Percentiles rank a stretch among this genome's conserved stretches.
phyloP scores from a whole-genome alignment of 1,284 basidiomycete species.

The Malassezia pachydermatis region DNA sequence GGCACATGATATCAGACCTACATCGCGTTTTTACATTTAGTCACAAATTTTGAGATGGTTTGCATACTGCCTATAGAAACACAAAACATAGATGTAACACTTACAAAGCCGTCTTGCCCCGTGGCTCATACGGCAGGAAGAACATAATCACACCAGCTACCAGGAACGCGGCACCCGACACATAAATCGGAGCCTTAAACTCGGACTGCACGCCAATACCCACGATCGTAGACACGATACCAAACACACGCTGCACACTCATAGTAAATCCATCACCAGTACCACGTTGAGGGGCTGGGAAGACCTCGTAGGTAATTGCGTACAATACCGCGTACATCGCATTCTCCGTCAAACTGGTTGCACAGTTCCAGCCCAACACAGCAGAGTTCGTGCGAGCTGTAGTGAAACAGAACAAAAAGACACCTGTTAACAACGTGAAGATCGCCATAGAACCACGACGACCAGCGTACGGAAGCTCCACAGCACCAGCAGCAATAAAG shows the following conservation, averaged over 20 bases:
- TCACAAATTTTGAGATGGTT: no score
- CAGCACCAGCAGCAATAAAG: constrained; percentile 54
- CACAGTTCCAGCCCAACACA: constrained; percentile 63
- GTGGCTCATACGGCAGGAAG: constrained; percentile 60
- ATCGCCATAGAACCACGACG: constrained; percentile 58
- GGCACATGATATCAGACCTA: no score
- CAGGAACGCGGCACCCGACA: constrained; percentile 60
- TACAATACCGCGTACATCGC: constrained; percentile 67
- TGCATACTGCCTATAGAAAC: background rate
- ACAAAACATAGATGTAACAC: background rate
- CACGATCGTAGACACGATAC: constrained; percentile 61
- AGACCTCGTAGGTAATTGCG: constrained; percentile 57
- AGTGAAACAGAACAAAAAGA: constrained; percentile 61
- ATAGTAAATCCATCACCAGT: constrained; percentile 62
- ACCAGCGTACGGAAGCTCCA: constrained; percentile 59
- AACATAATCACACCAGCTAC: constrained; percentile 57
- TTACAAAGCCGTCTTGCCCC: constrained; percentile 27
- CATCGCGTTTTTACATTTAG: no score
- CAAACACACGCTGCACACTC: constrained; percentile 58
- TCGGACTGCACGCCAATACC: constrained; percentile 53
- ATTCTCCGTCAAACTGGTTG: constrained; percentile 54
- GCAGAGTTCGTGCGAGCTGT: constrained; percentile 57
- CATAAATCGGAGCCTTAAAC: constrained; percentile 58
- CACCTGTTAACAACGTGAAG: constrained; percentile 58
- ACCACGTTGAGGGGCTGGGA: constrained; percentile 62